Evolutionary conservation across 805 yeast species (phyloP), one percentile per base, ranked within the genome.

Genomic region (Ogataea paraovalis): DNA sequence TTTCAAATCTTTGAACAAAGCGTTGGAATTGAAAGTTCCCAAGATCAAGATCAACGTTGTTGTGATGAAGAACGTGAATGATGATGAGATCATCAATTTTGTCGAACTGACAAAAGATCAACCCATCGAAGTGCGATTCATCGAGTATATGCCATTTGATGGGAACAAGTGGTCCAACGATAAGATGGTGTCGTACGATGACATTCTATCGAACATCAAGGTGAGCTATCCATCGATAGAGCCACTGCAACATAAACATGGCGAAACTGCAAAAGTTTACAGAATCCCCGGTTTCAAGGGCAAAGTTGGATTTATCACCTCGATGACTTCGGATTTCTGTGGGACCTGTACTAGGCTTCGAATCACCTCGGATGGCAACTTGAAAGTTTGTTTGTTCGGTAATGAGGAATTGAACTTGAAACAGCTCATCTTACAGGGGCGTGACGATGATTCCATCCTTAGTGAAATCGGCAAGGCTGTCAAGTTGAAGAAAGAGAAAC

Each of bases 61-160:
- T 19, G 73, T 77, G 3, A 72, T 78, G 73, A 67, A 73, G 34
- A 71, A 71, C 23, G 47, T 72, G 40, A 77, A 78, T 48, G 82
- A 78, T 28, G 82, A 77, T 54, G 82, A 78, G 54, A 65, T 78
- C 2, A 49, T 69, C 18, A 70, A 74, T 50, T 78, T 78, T 59
- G 76, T 74, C 1, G 68, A 67, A 33, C 46, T 77, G 48, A 67
- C 78, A 10, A 55, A 60, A 45, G 59, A 65, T 33, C 54, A 61
- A 37, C 70, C 73, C 4, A 49, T 77, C 6, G 80, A 78, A 51
- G 72, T 78, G 20, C 62, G 82, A 46, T 78, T 78, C 54, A 78
- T 78, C 38, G 83, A 78, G 54, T 78, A 76, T 58, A 78, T 78
- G 83, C 83, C 83, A 4, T 78, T 78, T 55, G 76, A 68, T 49